phyloP scores from a whole-genome alignment of 257 asterid species.

The Ballota nigra region DNA sequence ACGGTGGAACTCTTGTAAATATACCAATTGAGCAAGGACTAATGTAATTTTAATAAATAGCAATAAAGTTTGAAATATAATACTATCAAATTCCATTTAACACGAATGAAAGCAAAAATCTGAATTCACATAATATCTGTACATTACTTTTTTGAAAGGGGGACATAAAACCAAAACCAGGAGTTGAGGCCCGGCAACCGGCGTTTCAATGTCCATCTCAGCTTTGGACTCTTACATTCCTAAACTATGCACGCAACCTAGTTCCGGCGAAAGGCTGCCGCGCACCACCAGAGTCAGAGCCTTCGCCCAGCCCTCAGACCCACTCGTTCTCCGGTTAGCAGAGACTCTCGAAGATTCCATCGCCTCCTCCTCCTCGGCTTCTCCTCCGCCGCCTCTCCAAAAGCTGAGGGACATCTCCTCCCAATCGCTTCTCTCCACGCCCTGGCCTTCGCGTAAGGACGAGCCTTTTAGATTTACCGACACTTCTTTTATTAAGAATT shows the following conservation, averaged over 20 bases:
- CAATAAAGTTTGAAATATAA: too few relatives aligned
- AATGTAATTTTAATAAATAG: too few relatives aligned
- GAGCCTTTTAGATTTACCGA: constrained; percentile 88
- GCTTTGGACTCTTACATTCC: constrained; percentile 35
- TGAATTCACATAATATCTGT: too few relatives aligned
- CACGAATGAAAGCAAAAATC: too few relatives aligned
- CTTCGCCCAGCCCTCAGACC: constrained; percentile 60
- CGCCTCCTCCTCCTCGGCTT: constrained; percentile 38
- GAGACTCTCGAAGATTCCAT: constrained; percentile 82
- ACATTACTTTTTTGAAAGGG: neutral
- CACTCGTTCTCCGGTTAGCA: constrained; percentile 80
- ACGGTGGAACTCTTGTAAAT: too few relatives aligned
- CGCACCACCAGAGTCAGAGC: constrained; percentile 32
- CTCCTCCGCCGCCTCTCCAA: constrained; percentile 59
- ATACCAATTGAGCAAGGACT: too few relatives aligned
- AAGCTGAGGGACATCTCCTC: constrained; percentile 70
- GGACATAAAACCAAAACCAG: constrained; percentile 1
- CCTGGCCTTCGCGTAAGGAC: constrained; percentile 89
- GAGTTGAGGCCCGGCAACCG: constrained; percentile 9
- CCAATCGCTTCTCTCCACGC: constrained; percentile 74
- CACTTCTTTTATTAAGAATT: constrained; percentile 69
- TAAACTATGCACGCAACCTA: constrained; percentile 22
- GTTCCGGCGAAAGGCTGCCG: constrained; percentile 27
- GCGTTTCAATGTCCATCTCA: constrained; percentile 44
- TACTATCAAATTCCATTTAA: too few relatives aligned